Evolutionary conservation across 805 yeast species (phyloP), one percentile per base, ranked within the genome.

Genomic region (Myxozyma sirexii): DNA sequence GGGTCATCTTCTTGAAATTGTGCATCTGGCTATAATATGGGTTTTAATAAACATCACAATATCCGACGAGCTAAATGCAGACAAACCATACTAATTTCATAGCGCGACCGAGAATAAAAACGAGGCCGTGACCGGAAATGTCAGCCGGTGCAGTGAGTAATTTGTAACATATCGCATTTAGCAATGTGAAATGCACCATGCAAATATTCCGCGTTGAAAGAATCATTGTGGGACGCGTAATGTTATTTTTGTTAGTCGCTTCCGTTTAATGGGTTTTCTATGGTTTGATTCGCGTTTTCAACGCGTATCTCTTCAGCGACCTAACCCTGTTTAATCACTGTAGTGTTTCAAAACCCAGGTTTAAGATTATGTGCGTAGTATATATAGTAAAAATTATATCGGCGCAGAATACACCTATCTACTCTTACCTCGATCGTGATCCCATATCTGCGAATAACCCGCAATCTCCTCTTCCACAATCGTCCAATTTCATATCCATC

Each of bases 31-130:
- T 62, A 43, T 31, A 4, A 24, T 12, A 8, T 6, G 7, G 2
- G 26, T 47, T 7, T 47, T 35, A 47, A 27, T 29, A 31, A 15
- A 12, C 15, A 15, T 13, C 10, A 24, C 26, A 13, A 10, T 15
- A 44, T 26, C 12, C 5, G 7, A 44, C 13, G 12, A 1, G 12
- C 8, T 29, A 29, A 7, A 29, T 29, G 10, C 6, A 37, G 29
- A 3, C 31, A 21, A 23, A n/a, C 41, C 54, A 4, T 31, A 60
- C 67, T 48, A 65, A 29, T 13, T 47, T 21, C 65, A 65, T 63
- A 10, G 68, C 61, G 10, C 60, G 57, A 4, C 68, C 68, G 3
- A 66, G 33, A 5, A 65, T 26, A 26, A 62, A 58, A 10, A 65
- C 59, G 4, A 65, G 37, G 1, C 61, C 65, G 60, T 65, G 66